Base-by-base conservation (phyloP, 169 alveolate genomes). In the Theileria orientalis region DNA sequence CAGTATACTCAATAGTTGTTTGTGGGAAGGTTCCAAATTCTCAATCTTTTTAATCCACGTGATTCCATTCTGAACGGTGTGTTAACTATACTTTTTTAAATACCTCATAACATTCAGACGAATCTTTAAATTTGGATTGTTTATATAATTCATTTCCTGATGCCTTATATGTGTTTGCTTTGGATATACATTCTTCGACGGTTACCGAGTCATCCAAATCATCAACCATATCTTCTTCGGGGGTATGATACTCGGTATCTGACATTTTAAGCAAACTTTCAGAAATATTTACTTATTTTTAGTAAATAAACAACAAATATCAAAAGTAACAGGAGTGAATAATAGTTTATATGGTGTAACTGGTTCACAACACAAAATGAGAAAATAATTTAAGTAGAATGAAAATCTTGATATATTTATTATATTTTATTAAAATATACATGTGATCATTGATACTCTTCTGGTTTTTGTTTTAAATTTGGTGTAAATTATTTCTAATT, bases 121-220 rank as follows among this genome's bases (percentile, higher is more conserved):
- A 87, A 19, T 27, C 70, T 16, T 41, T 6, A 62, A 37, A 82
- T 42, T 82, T 72, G 47, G 84, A 19, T 2, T 63, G 52, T 60
- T 82, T 82, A 74, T 66, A 82, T 41, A 83, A 59, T 0, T 52
- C 82, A 46, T 82, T 82, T 25, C 89, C 89, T 60, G 68, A 51
- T 30, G 74, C 78, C 74, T 82, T 82, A 54, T 44, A 30, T 0
- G 63, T 21, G 46, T 35, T 74, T 0, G 89, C 89, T 59, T 66
- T 73, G 27, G 79, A 37, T 16, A 82, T 44, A 59, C 84, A 57
- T 29, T 74, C 89, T 40, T 82, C 85, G 13, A 52, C 70, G 27
- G 68, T 44, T 21, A 54, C 83, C 5, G 51, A 59, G 6, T 69
- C 77, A 9, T 68, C 86, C 47, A 69, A 54, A 9, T 76, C 68